Conservation (phyloP, 2,329 filamentous ascomycete genomes). For the Acephala macrosclerotiorum region DNA sequence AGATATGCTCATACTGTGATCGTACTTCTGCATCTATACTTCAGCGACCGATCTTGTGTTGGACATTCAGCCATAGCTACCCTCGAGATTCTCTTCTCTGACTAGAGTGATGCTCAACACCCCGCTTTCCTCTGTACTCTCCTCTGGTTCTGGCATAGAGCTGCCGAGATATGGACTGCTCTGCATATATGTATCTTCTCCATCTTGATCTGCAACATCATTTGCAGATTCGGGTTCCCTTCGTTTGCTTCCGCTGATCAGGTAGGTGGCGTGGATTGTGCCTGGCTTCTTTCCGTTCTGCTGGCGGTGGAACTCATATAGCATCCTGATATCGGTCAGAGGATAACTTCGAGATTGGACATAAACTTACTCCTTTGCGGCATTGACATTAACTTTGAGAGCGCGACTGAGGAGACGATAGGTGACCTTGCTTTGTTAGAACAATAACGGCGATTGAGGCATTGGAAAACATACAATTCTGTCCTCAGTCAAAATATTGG, state of each 20-base stretch:
- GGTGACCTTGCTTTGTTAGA: slow-evolving; percentile 67
- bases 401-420: slow-evolving; percentile 86
- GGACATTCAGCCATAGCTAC: slow-evolving; percentile 50
- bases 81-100: slow-evolving; percentile 75
- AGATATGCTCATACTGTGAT: slow-evolving; percentile 73
- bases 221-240: slow-evolving; percentile 44
- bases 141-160: slow-evolving; percentile 65
- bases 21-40: slow-evolving; percentile 62
- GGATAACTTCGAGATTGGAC: neutral
- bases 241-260: slow-evolving; percentile 75
- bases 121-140: slow-evolving; percentile 57
- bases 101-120: slow-evolving; percentile 71
- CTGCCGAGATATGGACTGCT: slow-evolving; percentile 73
- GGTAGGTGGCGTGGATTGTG: slow-evolving; percentile 90
- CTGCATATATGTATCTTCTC: slow-evolving; percentile 72
- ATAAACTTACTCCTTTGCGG: slow-evolving; percentile 78
- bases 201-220: slow-evolving; percentile 55
- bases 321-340: slow-evolving; percentile 66
- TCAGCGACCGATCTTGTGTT: slow-evolving; percentile 17
- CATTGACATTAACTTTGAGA: slow-evolving; percentile 83
- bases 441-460: neutral
- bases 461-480: slow-evolving; percentile 39
- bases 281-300: slow-evolving; percentile 79
- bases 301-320: slow-evolving; percentile 82
- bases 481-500: slow-evolving; percentile 44